Percentiles rank a stretch among this genome's conserved stretches.
These are phyloP conservation scores for Phytophthora ohioensis DNA, from an alignment of 352 stramenopile genomes.

Conservation along the genomic window DNA sequence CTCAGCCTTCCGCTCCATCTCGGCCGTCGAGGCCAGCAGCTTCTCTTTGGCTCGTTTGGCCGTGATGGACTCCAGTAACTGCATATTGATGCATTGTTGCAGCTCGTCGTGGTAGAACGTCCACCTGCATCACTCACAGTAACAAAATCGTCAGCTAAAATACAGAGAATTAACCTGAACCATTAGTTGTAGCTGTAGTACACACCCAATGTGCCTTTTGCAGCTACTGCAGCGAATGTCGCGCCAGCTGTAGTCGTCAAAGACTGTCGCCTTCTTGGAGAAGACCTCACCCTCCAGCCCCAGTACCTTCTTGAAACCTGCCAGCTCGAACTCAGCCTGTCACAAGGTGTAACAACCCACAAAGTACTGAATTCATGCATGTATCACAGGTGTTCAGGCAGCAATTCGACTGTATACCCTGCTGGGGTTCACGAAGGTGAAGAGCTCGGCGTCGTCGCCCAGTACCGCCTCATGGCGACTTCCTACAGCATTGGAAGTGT, in stretches of 20 bases:
- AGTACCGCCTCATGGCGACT: conserved; percentile 59
- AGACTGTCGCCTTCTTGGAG: conserved; percentile 81
- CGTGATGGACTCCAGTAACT: conserved; percentile 61
- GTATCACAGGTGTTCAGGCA: background rate
- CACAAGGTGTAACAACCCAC: background rate
- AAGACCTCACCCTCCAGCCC: conserved; percentile 68
- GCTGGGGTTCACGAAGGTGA: conserved; percentile 83
- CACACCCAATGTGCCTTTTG: conserved; percentile 79
- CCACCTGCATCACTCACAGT: conserved; percentile 51
- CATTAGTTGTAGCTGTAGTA: background rate
- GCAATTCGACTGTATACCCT: conserved; percentile 39
- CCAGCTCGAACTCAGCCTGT: conserved; percentile 83
- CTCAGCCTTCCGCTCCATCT: conserved; percentile 46
- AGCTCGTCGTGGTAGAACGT: conserved; percentile 85
- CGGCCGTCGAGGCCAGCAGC: conserved; percentile 36
- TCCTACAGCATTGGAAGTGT: conserved; percentile 79
- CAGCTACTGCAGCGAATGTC: conserved; percentile 78
- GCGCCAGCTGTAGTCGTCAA: conserved; percentile 85
- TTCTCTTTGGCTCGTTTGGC: conserved; percentile 52
- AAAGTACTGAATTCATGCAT: background rate
- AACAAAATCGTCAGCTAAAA: conserved; percentile 10
- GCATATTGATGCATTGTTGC: conserved; percentile 73
- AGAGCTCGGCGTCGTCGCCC: conserved; percentile 61
- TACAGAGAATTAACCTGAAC: background rate
- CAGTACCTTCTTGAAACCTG: conserved; percentile 69